phyloP scores from a whole-genome alignment of 2,329 filamentous ascomycete species.

The Cercospora canescens region DNA sequence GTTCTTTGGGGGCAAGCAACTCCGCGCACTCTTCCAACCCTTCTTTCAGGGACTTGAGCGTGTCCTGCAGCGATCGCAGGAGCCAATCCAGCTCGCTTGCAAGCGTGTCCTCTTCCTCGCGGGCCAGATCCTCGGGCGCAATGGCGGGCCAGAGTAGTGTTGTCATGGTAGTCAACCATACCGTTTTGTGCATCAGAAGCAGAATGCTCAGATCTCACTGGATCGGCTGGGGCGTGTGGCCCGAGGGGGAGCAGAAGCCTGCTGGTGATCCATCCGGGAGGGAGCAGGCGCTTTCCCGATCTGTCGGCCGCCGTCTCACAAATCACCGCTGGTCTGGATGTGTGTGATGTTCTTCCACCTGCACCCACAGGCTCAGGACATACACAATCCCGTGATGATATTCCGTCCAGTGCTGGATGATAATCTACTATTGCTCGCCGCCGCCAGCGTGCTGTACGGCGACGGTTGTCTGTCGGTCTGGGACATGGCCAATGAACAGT shows the following conservation, averaged over 20 bases:
- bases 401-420: no score
- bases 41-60: conserved; percentile 61
- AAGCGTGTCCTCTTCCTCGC: conserved; percentile 55
- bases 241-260: neutral
- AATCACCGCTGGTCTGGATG: neutral
- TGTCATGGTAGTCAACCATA: conserved; percentile 51
- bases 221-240: neutral
- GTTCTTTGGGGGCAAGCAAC: conserved; percentile 79
- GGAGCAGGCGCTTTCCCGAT: neutral
- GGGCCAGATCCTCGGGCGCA: conserved; percentile 50
- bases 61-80: conserved; percentile 60
- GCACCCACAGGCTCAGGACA: neutral
- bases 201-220: neutral
- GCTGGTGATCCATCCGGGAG: neutral
- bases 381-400: no score
- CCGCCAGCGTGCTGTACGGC: neutral
- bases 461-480: neutral
- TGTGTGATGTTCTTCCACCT: neutral
- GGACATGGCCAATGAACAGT: neutral
- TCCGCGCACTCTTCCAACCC: conserved; percentile 87
- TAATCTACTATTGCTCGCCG: neutral
- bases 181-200: neutral
- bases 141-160: conserved; percentile 63
- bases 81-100: conserved; percentile 65
- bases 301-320: neutral